Evolutionary conservation across 1,139 yeast species (phyloP).

Genomic region (Yamadazyma jaroonii): DNA sequence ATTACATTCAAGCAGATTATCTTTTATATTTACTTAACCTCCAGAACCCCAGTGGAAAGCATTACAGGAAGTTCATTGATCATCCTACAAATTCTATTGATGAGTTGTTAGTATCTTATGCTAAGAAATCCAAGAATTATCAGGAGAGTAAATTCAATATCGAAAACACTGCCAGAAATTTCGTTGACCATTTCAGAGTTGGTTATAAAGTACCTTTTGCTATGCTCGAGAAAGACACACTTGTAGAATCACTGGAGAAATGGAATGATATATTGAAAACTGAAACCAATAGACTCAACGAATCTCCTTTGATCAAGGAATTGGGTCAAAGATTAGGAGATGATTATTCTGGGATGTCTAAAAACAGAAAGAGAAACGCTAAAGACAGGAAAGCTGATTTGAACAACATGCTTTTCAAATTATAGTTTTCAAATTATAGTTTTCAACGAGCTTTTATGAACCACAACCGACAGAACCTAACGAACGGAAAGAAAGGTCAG

Average conservation of each 20-base stretch:
- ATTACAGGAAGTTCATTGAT: conserved; percentile 45
- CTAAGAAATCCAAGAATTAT: conserved; percentile 37
- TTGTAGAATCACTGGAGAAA: conserved; percentile 27
- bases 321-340: conserved; percentile 38
- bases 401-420: conserved; percentile 39
- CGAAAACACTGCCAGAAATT: conserved; percentile 61
- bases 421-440: too few species aligned
- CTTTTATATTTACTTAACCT: conserved; percentile 70
- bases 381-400: conserved; percentile 45
- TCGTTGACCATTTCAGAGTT: conserved; percentile 67
- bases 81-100: conserved; percentile 76
- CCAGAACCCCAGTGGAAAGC: conserved; percentile 46
- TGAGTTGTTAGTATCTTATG: conserved; percentile 56
- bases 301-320: conserved; percentile 28
- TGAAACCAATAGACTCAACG: conserved; percentile 31
- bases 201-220: conserved; percentile 42
- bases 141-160: conserved; percentile 46
- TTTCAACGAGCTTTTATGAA: too few species aligned
- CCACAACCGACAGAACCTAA: too few species aligned
- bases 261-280: conserved; percentile 22
- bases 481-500: conserved; percentile 2
- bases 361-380: conserved; percentile 41
- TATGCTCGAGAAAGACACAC: conserved; percentile 37
- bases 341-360: conserved; percentile 37
- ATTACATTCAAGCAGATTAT: conserved; percentile 84